These are phyloP conservation scores for Boletus reticuloceps DNA, from an alignment of 768 basidiomycete species.

Conservation along the genomic window DNA sequence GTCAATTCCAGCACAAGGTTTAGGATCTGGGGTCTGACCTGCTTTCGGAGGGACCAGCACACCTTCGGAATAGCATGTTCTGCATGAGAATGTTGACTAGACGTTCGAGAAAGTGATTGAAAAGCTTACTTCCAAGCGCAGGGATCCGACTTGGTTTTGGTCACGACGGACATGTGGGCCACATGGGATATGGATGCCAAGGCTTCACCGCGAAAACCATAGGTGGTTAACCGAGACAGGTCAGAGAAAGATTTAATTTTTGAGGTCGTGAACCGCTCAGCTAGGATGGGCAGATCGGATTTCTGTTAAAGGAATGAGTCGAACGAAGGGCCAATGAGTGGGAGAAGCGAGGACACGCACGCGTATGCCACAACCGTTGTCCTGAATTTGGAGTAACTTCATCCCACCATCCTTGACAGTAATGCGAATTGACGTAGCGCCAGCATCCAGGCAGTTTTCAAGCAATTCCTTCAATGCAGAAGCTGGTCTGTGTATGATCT, in stretches of 20 bases:
- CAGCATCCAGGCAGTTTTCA: constrained; percentile 95
- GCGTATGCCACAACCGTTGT: constrained; percentile 94
- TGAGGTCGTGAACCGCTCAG: constrained; percentile 94
- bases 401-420: constrained; percentile 94
- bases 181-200: constrained; percentile 95
- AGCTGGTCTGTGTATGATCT: constrained; percentile 88
- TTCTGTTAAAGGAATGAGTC: constrained; percentile 47
- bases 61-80: constrained; percentile 83
- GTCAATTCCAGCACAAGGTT: constrained; percentile 91
- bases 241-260: constrained; percentile 88
- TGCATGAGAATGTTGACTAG: constrained; percentile 30
- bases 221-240: constrained; percentile 78
- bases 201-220: constrained; percentile 97
- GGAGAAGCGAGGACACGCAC: constrained; percentile 43
- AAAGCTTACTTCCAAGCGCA: constrained; percentile 90
- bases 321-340: neutral
- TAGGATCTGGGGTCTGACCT: constrained; percentile 72
- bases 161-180: constrained; percentile 83
- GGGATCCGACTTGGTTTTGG: constrained; percentile 77
- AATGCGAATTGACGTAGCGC: constrained; percentile 80
- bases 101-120: neutral
- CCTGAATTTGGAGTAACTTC: constrained; percentile 93
- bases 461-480: constrained; percentile 95
- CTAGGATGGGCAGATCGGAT: constrained; percentile 84
- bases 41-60: constrained; percentile 65